Conservation (phyloP, 768 basidiomycete species). For the Pleurotus salmoneostramineus region DNA sequence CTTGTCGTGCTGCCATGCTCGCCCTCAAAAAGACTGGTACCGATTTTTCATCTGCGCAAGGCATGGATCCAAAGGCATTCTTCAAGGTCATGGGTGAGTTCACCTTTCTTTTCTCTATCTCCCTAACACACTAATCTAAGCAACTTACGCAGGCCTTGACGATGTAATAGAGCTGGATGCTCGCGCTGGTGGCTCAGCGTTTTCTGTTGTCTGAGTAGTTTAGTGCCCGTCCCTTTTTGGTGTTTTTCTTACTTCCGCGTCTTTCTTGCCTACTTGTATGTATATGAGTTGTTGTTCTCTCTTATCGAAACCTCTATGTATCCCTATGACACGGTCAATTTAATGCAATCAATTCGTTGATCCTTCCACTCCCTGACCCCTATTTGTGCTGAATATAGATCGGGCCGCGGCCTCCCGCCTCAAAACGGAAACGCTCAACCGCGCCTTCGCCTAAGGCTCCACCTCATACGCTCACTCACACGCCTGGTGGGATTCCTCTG, state of each 20-base stretch:
- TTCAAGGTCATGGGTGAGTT: slow-evolving; percentile 45
- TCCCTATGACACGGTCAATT: too few relatives aligned
- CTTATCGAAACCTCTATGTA: too few relatives aligned
- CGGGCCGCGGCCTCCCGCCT: too few relatives aligned
- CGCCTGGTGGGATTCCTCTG: too few relatives aligned
- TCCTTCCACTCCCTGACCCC: too few relatives aligned
- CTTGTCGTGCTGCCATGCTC: slow-evolving; percentile 41
- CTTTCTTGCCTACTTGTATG: background rate
- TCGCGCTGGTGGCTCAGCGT: slow-evolving; percentile 11
- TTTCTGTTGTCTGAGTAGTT: slow-evolving; percentile 5
- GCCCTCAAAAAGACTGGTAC: slow-evolving; percentile 47
- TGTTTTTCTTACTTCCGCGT: background rate
- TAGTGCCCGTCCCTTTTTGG: background rate
- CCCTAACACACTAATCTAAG: background rate
- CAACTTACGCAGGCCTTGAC: slow-evolving; percentile 5
- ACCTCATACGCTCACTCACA: too few relatives aligned
- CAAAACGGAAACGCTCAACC: too few relatives aligned
- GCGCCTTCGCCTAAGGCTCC: too few relatives aligned
- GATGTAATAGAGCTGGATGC: slow-evolving; percentile 9
- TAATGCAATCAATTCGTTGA: too few relatives aligned
- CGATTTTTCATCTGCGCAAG: slow-evolving; percentile 31
- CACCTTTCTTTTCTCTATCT: background rate
- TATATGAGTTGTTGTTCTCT: background rate
- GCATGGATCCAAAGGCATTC: slow-evolving; percentile 49
- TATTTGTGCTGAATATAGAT: too few relatives aligned